Evolutionary conservation across 225 moss, liverwort and hornwort genomes (phyloP).

Genomic region (Ulota crispa): DNA sequence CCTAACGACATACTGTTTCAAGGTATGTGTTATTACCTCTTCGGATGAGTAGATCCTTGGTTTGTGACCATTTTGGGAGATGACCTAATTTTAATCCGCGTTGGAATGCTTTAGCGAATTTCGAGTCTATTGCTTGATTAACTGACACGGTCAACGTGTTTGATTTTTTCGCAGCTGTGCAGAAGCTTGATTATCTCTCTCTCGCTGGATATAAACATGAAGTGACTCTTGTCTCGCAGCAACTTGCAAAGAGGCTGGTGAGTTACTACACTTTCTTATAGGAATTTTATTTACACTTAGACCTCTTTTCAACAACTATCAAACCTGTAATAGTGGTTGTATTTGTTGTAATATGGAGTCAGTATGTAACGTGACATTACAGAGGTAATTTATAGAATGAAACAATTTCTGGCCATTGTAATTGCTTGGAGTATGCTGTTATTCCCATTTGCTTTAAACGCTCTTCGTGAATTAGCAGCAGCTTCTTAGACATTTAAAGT

Average conservation of each 20-base stretch:
- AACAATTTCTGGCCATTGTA: not conserved
- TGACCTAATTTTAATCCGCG: slow-evolving; percentile 16
- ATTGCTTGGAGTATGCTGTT: not conserved
- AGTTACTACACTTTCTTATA: slow-evolving; percentile 3
- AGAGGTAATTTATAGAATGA: not conserved
- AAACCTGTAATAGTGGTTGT: not conserved
- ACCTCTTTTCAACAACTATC: not conserved
- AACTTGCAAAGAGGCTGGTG: slow-evolving; percentile 79
- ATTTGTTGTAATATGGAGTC: not conserved
- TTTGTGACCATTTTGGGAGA: not conserved
- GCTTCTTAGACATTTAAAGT: not conserved
- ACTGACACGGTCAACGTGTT: slow-evolving; percentile 12
- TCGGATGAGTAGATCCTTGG: slow-evolving; percentile 2
- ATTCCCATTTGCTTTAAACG: not conserved
- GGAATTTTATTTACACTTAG: not conserved
- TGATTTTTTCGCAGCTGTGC: slow-evolving; percentile 49
- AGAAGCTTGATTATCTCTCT: slow-evolving; percentile 72
- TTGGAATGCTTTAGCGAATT: not conserved
- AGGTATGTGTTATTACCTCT: slow-evolving; percentile 39
- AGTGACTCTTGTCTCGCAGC: slow-evolving; percentile 70
- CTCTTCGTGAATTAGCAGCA: not conserved
- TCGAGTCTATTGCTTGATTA: not conserved
- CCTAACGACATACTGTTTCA: slow-evolving; percentile 64
- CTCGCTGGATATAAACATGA: slow-evolving; percentile 88
- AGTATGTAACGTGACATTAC: not conserved